Percentiles rank a stretch among this genome's conserved stretches.
These are phyloP conservation scores for Lasiosphaeria miniovina DNA, from an alignment of 495 filamentous ascomycete genomes.

Conservation along the genomic window DNA sequence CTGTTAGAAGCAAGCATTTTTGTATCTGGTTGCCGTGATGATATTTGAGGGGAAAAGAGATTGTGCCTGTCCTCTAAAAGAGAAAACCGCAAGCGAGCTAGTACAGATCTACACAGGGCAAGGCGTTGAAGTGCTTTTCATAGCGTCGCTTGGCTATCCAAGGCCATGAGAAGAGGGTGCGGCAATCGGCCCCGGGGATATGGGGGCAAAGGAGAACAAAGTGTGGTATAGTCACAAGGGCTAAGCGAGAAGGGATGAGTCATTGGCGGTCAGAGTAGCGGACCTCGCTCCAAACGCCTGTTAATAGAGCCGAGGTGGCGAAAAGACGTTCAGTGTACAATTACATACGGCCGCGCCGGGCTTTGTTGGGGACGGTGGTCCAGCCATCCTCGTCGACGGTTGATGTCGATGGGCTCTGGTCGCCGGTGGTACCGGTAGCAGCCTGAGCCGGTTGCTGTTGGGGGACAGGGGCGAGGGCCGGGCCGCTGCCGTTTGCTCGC, in stretches of 20 bases:
- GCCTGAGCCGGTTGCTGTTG: conserved; percentile 32
- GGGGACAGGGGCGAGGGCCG: conserved; percentile 23
- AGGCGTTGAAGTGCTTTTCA: not conserved
- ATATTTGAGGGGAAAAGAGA: not conserved
- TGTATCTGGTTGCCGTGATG: not conserved
- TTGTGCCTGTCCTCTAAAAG: not conserved
- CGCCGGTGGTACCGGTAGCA: conserved; percentile 21
- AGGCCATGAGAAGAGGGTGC: not conserved
- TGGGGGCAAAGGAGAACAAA: conserved; percentile 3
- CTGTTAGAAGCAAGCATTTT: not conserved
- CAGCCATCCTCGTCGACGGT: conserved; percentile 67
- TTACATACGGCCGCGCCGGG: conserved; percentile 38
- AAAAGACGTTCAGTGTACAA: conserved; percentile 17
- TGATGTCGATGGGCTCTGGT: conserved; percentile 28
- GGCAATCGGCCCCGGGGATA: not conserved
- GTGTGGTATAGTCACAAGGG: conserved; percentile 8
- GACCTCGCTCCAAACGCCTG: not conserved
- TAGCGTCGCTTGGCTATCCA: not conserved
- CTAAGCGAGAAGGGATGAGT: not conserved
- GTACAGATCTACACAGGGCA: not conserved
- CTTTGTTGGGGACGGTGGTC: conserved; percentile 66
- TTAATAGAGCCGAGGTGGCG: conserved; percentile 1
- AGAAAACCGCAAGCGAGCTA: not conserved
- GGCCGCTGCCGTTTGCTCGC: conserved; percentile 43
- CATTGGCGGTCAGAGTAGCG: not conserved